Base-by-base conservation (phyloP, 192 early-diverging fungal species). In the Coemansia sp. region DNA sequence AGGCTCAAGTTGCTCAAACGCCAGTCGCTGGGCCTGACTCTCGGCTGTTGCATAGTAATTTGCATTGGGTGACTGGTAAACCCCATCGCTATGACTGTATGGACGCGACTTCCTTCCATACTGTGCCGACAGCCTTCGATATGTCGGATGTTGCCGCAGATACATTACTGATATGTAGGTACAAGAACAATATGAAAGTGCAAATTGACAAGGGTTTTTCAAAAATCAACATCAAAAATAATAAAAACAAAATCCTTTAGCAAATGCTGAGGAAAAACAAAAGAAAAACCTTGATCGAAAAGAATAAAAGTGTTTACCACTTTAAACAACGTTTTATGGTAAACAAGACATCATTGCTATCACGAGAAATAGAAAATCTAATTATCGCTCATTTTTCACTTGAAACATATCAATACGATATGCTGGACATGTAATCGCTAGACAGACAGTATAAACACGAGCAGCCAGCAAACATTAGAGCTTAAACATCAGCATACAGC, bases 401-500 rank as follows among this genome's bases (percentile, higher is more conserved):
- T 32, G 32, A 32, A 32, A 32, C 32, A 32, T 2, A 32, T 32
- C 32, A 32, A 32, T 2, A 32, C 32, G 32, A 32, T 32, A 32
- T 32, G 1, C 32, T 32, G 32, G 32, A 32, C 32, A 32, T 2
- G 32, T 32, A 32, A 32, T 32, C 32, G 32, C 32, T 32, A 32
- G 32, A 32, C 32, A 32, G 3, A 32, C 32, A 32, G 32, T 4
- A 32, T 1, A 54, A 54, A 21, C 16, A 9, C 13, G n/a, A 12
- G 45, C 0, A 45, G 10, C 44, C 10, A 45, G 4, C 44, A 45
- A 45, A 45, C 9, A 26, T 32, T 32, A 54, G 15, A 8, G 52
- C 6, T 50, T 70, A 72, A 1, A 64, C 44, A 26, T 81, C 79
- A 4, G 79, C 64, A 26, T 85, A 85, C 9, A 85, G 67, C 62